Conservation (phyloP, 1,284 basidiomycete species). For the Fomitopsis palustris region DNA sequence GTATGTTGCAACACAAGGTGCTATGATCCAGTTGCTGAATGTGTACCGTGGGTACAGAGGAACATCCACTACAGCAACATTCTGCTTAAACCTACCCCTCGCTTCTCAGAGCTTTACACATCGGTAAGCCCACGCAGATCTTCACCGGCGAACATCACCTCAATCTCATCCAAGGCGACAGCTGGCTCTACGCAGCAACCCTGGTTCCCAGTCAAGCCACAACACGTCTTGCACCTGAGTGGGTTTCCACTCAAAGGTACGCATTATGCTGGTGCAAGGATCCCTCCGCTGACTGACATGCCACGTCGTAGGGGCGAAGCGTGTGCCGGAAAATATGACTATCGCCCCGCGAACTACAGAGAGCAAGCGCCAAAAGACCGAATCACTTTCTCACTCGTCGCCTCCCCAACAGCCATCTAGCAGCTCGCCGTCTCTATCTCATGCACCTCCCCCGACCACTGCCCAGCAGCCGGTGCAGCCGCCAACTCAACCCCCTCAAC, state of each 20-base stretch:
- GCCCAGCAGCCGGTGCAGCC: not conserved
- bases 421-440: not conserved
- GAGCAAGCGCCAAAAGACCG: not conserved
- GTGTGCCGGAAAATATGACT: conserved; percentile 11
- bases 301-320: conserved; percentile 14
- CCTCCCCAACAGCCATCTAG: not conserved
- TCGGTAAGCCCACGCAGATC: conserved; percentile 35
- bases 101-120: conserved; percentile 49
- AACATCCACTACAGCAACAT: conserved; percentile 59
- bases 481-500: not conserved
- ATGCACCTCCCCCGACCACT: not conserved
- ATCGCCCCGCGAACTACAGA: not conserved
- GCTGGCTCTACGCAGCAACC: conserved; percentile 36
- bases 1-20: conserved; percentile 29
- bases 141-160: not conserved
- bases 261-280: not conserved
- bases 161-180: conserved; percentile 31
- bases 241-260: conserved; percentile 47
- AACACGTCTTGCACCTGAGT: conserved; percentile 45
- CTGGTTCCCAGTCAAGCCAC: conserved; percentile 51
- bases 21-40: too few relatives aligned
- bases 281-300: not conserved
- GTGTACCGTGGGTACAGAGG: conserved; percentile 36
- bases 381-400: not conserved
- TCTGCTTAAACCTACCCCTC: conserved; percentile 40